Evolutionary conservation across 2,329 filamentous ascomycete species (phyloP).

Genomic region (Clonostachys solani): DNA sequence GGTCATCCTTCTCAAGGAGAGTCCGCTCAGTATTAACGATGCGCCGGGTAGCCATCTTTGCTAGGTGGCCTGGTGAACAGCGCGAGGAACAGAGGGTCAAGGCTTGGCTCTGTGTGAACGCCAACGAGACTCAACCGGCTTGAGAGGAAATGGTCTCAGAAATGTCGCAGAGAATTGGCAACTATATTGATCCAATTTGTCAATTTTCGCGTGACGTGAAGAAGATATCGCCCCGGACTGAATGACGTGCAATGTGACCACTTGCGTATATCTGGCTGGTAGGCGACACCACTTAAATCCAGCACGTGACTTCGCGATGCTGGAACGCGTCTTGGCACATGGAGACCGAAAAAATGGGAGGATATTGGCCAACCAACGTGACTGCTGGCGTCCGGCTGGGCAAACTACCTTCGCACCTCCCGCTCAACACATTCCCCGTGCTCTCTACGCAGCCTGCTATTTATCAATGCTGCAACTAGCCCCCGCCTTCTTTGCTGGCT

Average conservation of each 20-base stretch:
- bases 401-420: no score
- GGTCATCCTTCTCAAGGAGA: slow-evolving; percentile 53
- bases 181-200: not conserved
- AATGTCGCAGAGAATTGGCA: not conserved
- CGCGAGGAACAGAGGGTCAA: no score
- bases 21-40: slow-evolving; percentile 63
- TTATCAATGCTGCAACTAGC: no score
- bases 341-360: no score
- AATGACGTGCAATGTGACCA: not conserved
- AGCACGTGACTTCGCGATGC: slow-evolving; percentile 16
- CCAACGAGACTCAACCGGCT: not conserved
- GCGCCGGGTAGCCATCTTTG: slow-evolving; percentile 65
- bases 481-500: no score
- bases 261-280: not conserved
- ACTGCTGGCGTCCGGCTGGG: no score
- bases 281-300: slow-evolving; percentile 1
- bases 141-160: not conserved
- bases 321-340: not conserved
- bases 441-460: no score
- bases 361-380: no score
- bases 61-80: not conserved
- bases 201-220: no score
- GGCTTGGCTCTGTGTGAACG: no score
- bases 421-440: no score
- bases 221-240: not conserved